Conservation (phyloP, 352 stramenopile species). For the Globisporangium spiculum region DNA sequence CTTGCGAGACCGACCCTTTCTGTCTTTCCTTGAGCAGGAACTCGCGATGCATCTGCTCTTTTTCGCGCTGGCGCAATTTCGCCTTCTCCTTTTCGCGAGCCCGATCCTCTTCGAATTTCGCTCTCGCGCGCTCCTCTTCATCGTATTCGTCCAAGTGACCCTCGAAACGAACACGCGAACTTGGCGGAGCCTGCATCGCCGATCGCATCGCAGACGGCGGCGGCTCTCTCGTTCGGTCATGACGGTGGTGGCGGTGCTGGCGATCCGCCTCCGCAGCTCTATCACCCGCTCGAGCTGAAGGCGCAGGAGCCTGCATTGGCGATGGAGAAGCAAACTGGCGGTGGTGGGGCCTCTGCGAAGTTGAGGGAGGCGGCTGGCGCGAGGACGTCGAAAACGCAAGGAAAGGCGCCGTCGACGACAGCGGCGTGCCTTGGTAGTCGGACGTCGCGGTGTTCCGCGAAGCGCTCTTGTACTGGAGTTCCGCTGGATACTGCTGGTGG, state of each 20-base stretch:
- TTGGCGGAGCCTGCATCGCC: constrained; percentile 35
- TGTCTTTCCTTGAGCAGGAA: constrained; percentile 12
- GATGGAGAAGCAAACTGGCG: not conserved
- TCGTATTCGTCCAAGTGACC: constrained; percentile 11
- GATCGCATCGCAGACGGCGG: constrained; percentile 33
- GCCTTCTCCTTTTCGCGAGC: constrained; percentile 9
- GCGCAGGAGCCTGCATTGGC: not conserved
- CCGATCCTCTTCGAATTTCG: constrained; percentile 1
- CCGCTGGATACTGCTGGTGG: constrained; percentile 17
- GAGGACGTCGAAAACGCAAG: constrained; percentile 36
- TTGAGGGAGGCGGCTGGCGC: not conserved
- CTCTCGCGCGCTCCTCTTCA: constrained; percentile 13
- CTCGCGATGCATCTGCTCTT: constrained; percentile 11
- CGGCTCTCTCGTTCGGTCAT: constrained; percentile 21
- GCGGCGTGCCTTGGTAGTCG: constrained; percentile 33
- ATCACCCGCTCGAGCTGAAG: not conserved
- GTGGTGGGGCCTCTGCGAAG: not conserved
- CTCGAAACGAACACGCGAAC: constrained; percentile 35
- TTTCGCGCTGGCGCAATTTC: constrained; percentile 14
- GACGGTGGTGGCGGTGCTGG: constrained; percentile 15
- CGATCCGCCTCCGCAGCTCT: constrained; percentile 11
- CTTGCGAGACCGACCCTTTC: constrained; percentile 7
- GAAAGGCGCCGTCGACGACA: constrained; percentile 42
- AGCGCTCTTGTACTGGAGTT: constrained; percentile 44
- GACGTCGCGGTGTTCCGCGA: constrained; percentile 18